phyloP scores from a whole-genome alignment of 768 basidiomycete species.

The Chalciporus piperatus region DNA sequence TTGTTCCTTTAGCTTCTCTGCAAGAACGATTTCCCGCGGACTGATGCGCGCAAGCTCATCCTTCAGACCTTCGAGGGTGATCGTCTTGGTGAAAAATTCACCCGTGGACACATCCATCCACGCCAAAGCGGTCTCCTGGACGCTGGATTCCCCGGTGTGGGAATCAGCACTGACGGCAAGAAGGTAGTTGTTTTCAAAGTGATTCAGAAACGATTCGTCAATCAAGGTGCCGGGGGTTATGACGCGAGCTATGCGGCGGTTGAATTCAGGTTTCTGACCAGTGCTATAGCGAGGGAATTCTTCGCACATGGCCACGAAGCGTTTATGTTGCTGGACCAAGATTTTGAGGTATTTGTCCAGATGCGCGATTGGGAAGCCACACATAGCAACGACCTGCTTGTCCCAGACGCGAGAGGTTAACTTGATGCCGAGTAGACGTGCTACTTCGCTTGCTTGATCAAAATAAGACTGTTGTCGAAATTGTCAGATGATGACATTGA shows the following conservation, averaged over 20 bases:
- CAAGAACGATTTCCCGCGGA: constrained; percentile 81
- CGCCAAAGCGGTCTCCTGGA: constrained; percentile 60
- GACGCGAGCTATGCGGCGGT: constrained; percentile 80
- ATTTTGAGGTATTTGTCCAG: constrained; percentile 85
- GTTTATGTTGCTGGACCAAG: constrained; percentile 77
- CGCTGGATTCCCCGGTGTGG: background rate
- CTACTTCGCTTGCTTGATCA: constrained; percentile 79
- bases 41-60: constrained; percentile 81
- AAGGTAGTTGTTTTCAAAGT: constrained; percentile 87
- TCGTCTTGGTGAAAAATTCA: constrained; percentile 79
- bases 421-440: constrained; percentile 78
- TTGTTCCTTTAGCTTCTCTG: constrained; percentile 36
- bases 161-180: constrained; percentile 52
- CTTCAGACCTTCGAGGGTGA: constrained; percentile 52
- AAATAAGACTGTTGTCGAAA: constrained; percentile 75
- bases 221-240: constrained; percentile 94
- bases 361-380: constrained; percentile 85
- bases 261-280: constrained; percentile 60
- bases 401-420: constrained; percentile 76
- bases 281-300: constrained; percentile 63
- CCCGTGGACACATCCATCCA: constrained; percentile 96
- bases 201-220: constrained; percentile 85
- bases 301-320: constrained; percentile 91
- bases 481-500: constrained; percentile 6
- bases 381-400: constrained; percentile 70